A percentile compares a stretch with the other conserved stretches of the same genome.
Conservation (phyloP, 179 eudicot species). For the Silene noctiflora region DNA sequence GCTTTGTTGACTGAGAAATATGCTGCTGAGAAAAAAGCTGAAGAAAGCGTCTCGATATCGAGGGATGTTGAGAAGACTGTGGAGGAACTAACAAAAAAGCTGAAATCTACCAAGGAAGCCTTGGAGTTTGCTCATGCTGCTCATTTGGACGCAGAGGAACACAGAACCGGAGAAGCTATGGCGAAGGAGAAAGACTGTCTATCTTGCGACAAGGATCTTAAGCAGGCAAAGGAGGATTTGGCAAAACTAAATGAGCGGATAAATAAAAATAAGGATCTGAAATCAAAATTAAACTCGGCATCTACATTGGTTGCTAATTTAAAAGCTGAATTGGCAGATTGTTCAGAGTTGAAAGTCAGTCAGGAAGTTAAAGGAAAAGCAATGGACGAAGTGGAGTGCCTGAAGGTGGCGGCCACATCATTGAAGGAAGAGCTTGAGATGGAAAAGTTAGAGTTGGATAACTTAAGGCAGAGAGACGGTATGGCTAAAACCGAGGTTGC, state of each 20-base stretch:
- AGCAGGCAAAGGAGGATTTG: slow-evolving; percentile 70
- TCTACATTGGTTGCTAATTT: slow-evolving; percentile 44
- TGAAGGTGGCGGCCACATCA: slow-evolving; percentile 59
- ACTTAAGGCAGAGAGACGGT: slow-evolving; percentile 64
- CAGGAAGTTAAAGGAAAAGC: slow-evolving; percentile 51
- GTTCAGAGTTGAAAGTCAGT: slow-evolving; percentile 55
- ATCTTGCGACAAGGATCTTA: slow-evolving; percentile 69
- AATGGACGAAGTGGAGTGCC: slow-evolving; percentile 51
- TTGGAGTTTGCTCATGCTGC: slow-evolving; percentile 69
- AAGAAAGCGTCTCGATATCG: slow-evolving; percentile 55
- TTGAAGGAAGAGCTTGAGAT: slow-evolving; percentile 61
- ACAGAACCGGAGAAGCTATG: slow-evolving; percentile 60
- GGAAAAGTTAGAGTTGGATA: slow-evolving; percentile 49
- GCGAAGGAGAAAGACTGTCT: slow-evolving; percentile 59
- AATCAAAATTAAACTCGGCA: slow-evolving; percentile 58
- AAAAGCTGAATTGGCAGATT: slow-evolving; percentile 71
- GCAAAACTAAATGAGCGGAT: slow-evolving; percentile 54
- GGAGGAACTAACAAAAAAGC: slow-evolving; percentile 71
- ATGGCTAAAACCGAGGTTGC: slow-evolving; percentile 61
- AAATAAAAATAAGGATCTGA: slow-evolving; percentile 54
- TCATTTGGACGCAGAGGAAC: slow-evolving; percentile 79
- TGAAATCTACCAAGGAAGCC: slow-evolving; percentile 64
- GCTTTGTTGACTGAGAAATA: slow-evolving; percentile 52
- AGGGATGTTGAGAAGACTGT: slow-evolving; percentile 74
- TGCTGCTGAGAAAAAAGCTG: slow-evolving; percentile 60